phyloP scores from a whole-genome alignment of 108 stramenopile species.

The Nannochloropsis granulata region DNA sequence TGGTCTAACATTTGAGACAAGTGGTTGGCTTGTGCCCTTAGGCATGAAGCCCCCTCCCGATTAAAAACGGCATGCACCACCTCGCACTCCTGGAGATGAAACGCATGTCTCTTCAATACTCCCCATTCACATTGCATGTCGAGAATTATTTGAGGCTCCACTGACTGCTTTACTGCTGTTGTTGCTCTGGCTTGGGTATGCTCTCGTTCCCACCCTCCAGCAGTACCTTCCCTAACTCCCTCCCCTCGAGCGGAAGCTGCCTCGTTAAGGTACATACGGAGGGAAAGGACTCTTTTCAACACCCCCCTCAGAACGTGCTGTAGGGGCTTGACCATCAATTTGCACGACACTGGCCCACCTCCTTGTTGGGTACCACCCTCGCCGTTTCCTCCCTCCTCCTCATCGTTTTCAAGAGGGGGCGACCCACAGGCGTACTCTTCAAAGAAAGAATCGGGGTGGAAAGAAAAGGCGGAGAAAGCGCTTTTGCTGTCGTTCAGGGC shows the following conservation, averaged over 20 bases:
- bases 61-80: constrained; percentile 22
- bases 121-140: constrained; percentile 28
- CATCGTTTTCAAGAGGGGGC: neutral
- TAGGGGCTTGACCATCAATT: constrained; percentile 26
- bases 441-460: constrained; percentile 19
- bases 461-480: constrained; percentile 23
- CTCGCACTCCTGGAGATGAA: constrained; percentile 25
- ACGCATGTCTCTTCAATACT: constrained; percentile 14
- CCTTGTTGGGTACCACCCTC: neutral
- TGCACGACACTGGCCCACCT: constrained; percentile 14
- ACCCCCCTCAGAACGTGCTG: constrained; percentile 20
- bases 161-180: neutral
- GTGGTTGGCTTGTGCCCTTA: constrained; percentile 10
- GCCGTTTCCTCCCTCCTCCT: neutral
- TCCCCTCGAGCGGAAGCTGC: neutral
- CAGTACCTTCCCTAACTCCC: constrained; percentile 4
- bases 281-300: neutral
- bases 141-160: constrained; percentile 24
- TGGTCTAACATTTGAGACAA: constrained; percentile 16
- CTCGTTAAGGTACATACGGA: neutral
- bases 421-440: constrained; percentile 9
- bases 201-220: neutral
- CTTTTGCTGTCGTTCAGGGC: constrained; percentile 27
- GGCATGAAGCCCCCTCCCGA: constrained; percentile 7
- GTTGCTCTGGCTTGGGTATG: neutral